Conservation (phyloP, 441 rosid genomes). For the Theobroma grandiflorum region DNA sequence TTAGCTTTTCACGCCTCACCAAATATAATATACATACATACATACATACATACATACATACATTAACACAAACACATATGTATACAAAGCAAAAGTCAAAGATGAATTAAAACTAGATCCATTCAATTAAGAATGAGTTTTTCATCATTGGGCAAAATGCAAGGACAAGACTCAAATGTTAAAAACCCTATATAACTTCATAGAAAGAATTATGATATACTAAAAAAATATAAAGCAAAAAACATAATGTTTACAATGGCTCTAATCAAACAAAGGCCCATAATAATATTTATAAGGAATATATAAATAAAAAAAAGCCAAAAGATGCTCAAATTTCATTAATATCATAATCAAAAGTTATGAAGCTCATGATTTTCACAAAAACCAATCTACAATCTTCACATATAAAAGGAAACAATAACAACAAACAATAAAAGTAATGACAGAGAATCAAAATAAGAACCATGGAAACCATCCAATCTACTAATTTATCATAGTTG, state of each 20-base stretch:
- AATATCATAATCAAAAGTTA: neutral
- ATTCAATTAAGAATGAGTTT: neutral
- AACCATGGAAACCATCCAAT: neutral
- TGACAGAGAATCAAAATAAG: no score
- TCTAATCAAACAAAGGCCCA: neutral
- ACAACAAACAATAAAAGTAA: neutral
- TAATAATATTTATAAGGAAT: neutral
- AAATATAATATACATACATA: neutral
- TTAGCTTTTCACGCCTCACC: slow-evolving; percentile 21
- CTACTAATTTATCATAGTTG: neutral
- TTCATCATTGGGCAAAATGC: slow-evolving; percentile 20
- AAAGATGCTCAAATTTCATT: neutral
- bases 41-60: neutral
- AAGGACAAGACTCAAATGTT: neutral
- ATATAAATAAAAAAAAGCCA: neutral
- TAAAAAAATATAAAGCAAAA: neutral
- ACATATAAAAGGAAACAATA: neutral
- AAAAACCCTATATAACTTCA: neutral
- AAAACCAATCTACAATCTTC: neutral
- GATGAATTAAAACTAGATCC: slow-evolving; percentile 23
- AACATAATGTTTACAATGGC: neutral
- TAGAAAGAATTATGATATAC: neutral
- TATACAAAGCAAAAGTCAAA: slow-evolving; percentile 13
- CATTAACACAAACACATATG: neutral
- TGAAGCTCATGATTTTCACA: neutral